These are phyloP conservation scores for Penicillium pulvis DNA, from an alignment of 495 filamentous ascomycete genomes.

Conservation along the genomic window DNA sequence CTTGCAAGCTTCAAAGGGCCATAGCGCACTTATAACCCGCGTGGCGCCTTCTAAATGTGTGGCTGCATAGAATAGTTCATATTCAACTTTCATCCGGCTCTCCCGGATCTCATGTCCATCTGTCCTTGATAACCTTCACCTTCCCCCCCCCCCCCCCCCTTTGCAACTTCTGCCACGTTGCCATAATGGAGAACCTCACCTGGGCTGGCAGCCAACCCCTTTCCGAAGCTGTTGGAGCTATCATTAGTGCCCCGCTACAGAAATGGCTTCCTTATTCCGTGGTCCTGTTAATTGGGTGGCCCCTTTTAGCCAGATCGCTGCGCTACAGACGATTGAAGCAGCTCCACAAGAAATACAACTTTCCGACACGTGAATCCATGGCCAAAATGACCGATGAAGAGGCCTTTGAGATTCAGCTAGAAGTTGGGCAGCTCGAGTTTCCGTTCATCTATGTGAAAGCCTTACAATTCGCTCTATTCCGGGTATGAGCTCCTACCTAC, in stretches of 20 bases:
- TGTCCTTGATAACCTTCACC: not conserved
- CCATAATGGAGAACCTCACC: constrained; percentile 19
- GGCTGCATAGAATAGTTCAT: not conserved
- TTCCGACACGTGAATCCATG: constrained; percentile 55
- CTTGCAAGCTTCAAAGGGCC: not conserved
- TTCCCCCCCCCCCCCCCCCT: too few species aligned
- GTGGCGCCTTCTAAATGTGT: not conserved
- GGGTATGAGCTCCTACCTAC: constrained; percentile 33
- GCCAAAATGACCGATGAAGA: constrained; percentile 64
- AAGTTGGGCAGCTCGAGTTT: constrained; percentile 55
- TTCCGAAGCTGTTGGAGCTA: not conserved
- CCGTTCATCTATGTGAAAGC: constrained; percentile 57
- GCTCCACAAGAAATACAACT: constrained; percentile 52
- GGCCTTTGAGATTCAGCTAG: constrained; percentile 57
- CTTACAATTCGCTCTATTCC: constrained; percentile 68
- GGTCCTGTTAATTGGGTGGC: constrained; percentile 30
- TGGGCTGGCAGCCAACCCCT: constrained; percentile 5
- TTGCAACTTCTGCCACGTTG: not conserved
- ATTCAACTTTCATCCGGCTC: not conserved
- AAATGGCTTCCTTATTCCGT: constrained; percentile 30
- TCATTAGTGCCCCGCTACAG: constrained; percentile 19
- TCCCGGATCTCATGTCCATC: not conserved
- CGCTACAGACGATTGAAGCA: constrained; percentile 51
- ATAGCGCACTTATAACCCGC: not conserved
- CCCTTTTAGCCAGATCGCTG: constrained; percentile 38